phyloP scores from a whole-genome alignment of 148 eudicot genomes.

The Nepenthes gracilis region DNA sequence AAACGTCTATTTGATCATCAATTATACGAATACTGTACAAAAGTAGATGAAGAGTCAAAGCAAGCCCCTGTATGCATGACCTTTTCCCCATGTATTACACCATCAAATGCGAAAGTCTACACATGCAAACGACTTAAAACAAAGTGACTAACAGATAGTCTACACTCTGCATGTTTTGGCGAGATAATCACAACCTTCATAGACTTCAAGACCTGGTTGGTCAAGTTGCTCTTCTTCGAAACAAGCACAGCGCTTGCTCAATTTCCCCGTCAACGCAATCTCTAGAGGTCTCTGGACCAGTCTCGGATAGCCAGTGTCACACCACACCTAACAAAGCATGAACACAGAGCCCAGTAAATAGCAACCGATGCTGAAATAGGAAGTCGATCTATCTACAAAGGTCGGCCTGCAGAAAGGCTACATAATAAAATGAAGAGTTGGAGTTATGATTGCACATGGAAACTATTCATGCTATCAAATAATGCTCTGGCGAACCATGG shows the following conservation, averaged over 20 bases:
- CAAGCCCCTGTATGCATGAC: too few species aligned
- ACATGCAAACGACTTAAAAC: too few species aligned
- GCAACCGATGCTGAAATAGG: not conserved
- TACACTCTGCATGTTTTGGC: conserved; percentile 33
- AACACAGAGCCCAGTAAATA: not conserved
- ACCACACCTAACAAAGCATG: conserved; percentile 64
- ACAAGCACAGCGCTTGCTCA: conserved; percentile 90
- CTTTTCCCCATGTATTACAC: too few species aligned
- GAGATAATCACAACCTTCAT: conserved; percentile 59
- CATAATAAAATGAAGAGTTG: too few species aligned
- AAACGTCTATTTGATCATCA: too few species aligned
- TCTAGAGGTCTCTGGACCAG: conserved; percentile 71
- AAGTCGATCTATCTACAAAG: not conserved
- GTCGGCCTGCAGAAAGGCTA: too few species aligned
- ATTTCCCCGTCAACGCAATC: conserved; percentile 82
- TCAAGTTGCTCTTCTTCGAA: conserved; percentile 43
- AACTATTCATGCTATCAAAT: too few species aligned
- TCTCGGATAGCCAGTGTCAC: conserved; percentile 83
- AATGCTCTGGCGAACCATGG: too few species aligned
- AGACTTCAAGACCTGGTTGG: conserved; percentile 53
- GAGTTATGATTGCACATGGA: too few species aligned
- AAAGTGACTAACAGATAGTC: not conserved
- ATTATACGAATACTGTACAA: too few species aligned
- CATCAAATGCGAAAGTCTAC: too few species aligned
- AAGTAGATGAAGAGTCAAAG: too few species aligned